Base-by-base conservation (phyloP, 306 rosid species). In the Begonia masoniana region DNA sequence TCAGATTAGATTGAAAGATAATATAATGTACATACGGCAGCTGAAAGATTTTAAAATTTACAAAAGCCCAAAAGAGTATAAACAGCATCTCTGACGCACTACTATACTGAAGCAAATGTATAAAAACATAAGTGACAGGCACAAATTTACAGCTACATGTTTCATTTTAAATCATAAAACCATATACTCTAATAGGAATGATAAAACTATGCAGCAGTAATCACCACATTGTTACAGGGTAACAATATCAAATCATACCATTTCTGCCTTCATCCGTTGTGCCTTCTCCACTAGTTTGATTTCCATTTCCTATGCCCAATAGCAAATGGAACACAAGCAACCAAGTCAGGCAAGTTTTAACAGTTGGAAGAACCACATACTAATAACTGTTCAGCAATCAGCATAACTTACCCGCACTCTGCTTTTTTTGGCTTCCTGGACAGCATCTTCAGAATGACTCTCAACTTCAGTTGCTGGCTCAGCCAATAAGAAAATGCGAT, bases 401-500 rank as follows among this genome's bases (percentile, higher is more conserved):
- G 31, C 31, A 43, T 47, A 49, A 36, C 81, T 61, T 69, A 86
- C 99, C 76, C 62, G 88, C 65, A 86, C 78, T 74, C 77, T 74
- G 72, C 62, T 77, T 72, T 75, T 91, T 79, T 91, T 91, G 56
- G 95, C 87, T 73, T 86, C 96, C 70, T 85, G 99, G 55, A 91
- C 69, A 54, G 84, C 83, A 77, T 91, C 96, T 68, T 86, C 92
- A 58, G 71, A 83, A 10, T 51, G 60, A 55, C 96, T 88, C 74
- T 86, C 92, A 56, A 91, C 86, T 75, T 81, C 81, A 7, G 96
- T 91, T 59, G 84, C 92, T 64, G 99, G 96, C 82, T 91, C 99
- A 48, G 96, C 99, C 64, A 91, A 69, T 64, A 91, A 68, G 79
- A 86, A 91, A 74, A 91, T 91, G 47, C 88, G 84, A 75, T 91